Evolutionary conservation across 305 asterid species (phyloP).

Genomic region (Solanum hybrid): DNA sequence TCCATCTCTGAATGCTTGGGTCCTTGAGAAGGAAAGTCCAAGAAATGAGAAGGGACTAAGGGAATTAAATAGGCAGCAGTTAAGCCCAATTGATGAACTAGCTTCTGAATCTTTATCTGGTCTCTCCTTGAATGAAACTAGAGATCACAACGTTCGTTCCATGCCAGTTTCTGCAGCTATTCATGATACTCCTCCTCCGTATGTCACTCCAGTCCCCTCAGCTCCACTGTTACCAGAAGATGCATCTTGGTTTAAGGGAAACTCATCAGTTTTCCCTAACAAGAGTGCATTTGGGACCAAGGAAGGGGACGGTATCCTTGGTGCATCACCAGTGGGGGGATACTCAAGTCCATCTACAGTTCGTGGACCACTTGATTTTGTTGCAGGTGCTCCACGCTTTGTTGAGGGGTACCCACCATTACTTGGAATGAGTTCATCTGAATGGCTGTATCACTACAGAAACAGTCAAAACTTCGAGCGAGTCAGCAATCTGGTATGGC

Average conservation of each 20-base stretch:
- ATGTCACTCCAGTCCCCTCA: constrained; percentile 58
- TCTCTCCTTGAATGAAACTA: constrained; percentile 30
- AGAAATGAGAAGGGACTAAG: constrained; percentile 26
- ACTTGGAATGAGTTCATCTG: constrained; percentile 80
- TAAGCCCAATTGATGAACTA: constrained; percentile 57
- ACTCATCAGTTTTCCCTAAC: constrained; percentile 21
- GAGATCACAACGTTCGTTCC: constrained; percentile 13
- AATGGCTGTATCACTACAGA: constrained; percentile 85
- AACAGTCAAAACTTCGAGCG: constrained; percentile 45
- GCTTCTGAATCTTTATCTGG: constrained; percentile 33
- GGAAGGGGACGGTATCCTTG: constrained; percentile 60
- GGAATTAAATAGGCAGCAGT: constrained; percentile 23
- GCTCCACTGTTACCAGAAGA: constrained; percentile 76
- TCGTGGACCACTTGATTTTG: constrained; percentile 22
- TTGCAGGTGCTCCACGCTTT: constrained; percentile 31
- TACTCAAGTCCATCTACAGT: constrained; percentile 22
- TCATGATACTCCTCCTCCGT: constrained; percentile 24
- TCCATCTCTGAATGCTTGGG: constrained; percentile 81
- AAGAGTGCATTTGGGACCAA: constrained; percentile 14
- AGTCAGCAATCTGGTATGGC: constrained; percentile 27
- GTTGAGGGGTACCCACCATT: constrained; percentile 52
- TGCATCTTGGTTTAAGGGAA: constrained; percentile 41
- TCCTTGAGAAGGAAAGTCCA: constrained; percentile 27
- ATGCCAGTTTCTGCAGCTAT: constrained; percentile 23
- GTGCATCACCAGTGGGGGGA: constrained; percentile 48